These are phyloP conservation scores for Acanthamoeba royreba DNA, from an alignment of 208 protist species.

Conservation along the genomic window DNA sequence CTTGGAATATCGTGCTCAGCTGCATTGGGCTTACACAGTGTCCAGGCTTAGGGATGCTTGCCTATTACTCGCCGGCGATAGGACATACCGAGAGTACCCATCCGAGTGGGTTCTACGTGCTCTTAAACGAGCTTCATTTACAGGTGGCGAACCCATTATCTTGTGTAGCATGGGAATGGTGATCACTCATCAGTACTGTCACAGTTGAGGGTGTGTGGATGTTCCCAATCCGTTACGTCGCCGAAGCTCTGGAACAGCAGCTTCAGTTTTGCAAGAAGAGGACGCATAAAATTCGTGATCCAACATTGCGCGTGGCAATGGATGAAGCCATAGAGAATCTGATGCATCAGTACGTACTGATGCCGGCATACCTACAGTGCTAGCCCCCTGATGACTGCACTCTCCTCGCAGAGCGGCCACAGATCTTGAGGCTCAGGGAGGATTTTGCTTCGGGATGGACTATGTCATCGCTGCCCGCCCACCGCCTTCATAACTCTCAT, in stretches of 20 bases:
- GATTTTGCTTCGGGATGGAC: slow-evolving; percentile 41
- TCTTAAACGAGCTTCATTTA: background rate
- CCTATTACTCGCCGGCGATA: background rate
- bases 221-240: slow-evolving; percentile 20
- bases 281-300: background rate
- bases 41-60: background rate
- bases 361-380: background rate
- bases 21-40: background rate
- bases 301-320: background rate
- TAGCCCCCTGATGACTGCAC: background rate
- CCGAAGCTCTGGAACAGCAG: background rate
- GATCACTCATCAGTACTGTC: background rate
- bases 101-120: background rate
- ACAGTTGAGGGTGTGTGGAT: slow-evolving; percentile 30
- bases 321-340: background rate
- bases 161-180: no score
- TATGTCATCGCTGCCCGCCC: slow-evolving; percentile 2
- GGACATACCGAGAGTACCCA: background rate
- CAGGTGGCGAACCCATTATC: background rate
- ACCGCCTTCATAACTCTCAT: no score
- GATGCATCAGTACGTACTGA: background rate
- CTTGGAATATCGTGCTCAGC: background rate
- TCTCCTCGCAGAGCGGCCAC: background rate
- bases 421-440: background rate
- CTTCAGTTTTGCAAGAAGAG: background rate